Percentiles rank a stretch among this genome's conserved stretches.
Conservation (phyloP, 2,329 filamentous ascomycete species). For the Verticillium tricorpus region DNA sequence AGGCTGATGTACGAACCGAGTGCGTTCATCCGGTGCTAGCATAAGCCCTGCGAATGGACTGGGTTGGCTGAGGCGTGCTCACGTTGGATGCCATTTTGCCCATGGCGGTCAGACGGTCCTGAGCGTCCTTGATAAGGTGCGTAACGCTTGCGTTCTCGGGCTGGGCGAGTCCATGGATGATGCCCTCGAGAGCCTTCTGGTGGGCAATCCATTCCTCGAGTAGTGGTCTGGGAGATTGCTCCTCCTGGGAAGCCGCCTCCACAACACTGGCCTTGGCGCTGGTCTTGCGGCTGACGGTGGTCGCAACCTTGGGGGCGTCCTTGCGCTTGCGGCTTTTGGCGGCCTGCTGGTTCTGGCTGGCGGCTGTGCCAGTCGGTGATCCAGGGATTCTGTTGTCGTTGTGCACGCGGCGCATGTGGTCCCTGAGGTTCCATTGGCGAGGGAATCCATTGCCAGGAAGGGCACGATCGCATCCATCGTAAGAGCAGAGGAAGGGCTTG, state of each 20-base stretch:
- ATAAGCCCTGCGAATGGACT: constrained; percentile 14
- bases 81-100: constrained; percentile 42
- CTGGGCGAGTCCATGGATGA: constrained; percentile 45
- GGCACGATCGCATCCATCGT: constrained; percentile 81
- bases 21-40: constrained; percentile 24
- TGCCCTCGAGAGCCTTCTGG: constrained; percentile 57
- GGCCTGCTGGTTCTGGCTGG: constrained; percentile 35
- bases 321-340: constrained; percentile 58
- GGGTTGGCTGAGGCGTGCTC: constrained; percentile 6
- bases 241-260: constrained; percentile 25
- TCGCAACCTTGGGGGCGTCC: constrained; percentile 38
- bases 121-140: constrained; percentile 47
- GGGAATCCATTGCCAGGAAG: constrained; percentile 84
- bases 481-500: constrained; percentile 86
- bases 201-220: constrained; percentile 57
- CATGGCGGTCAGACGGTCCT: constrained; percentile 47
- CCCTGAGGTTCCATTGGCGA: constrained; percentile 89
- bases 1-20: background rate
- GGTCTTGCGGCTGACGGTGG: constrained; percentile 42
- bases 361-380: constrained; percentile 27
- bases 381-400: constrained; percentile 49
- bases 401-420: constrained; percentile 97
- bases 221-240: constrained; percentile 33
- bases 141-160: constrained; percentile 49
- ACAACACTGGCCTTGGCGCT: constrained; percentile 35